These are phyloP conservation scores for Onygenales sp. DNA, from an alignment of 2,329 filamentous ascomycete genomes.

Conservation along the genomic window DNA sequence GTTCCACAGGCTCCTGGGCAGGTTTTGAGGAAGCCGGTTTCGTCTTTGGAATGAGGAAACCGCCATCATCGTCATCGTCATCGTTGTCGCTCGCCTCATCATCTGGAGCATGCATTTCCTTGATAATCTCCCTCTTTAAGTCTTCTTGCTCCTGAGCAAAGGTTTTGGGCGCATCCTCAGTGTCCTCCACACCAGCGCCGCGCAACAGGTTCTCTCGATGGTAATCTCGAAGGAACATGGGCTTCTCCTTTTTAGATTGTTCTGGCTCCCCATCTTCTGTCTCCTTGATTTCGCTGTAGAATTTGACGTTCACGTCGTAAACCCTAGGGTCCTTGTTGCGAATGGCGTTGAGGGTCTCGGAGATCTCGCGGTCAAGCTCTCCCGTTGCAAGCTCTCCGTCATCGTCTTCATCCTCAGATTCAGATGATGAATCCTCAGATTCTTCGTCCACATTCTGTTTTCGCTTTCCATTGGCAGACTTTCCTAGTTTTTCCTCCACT, in stretches of 20 bases:
- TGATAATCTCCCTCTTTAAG: slow-evolving; percentile 66
- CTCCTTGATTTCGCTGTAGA: slow-evolving; percentile 61
- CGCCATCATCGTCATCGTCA: slow-evolving; percentile 54
- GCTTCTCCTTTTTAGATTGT: slow-evolving; percentile 61
- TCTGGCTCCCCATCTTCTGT: slow-evolving; percentile 27
- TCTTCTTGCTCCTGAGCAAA: slow-evolving; percentile 84
- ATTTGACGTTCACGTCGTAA: slow-evolving; percentile 70
- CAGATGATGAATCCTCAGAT: slow-evolving; percentile 57
- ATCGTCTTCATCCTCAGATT: slow-evolving; percentile 77
- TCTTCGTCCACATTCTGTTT: slow-evolving; percentile 33
- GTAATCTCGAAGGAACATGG: slow-evolving; percentile 80
- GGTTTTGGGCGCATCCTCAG: slow-evolving; percentile 49
- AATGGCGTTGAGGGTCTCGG: slow-evolving; percentile 77
- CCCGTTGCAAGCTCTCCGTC: slow-evolving; percentile 78
- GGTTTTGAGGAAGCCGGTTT: slow-evolving; percentile 22
- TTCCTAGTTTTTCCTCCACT: slow-evolving; percentile 85
- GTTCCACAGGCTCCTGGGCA: slow-evolving; percentile 42
- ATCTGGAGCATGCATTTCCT: slow-evolving; percentile 64
- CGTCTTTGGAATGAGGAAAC: slow-evolving; percentile 67
- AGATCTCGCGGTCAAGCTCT: slow-evolving; percentile 76
- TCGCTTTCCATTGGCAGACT: slow-evolving; percentile 30
- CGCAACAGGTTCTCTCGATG: slow-evolving; percentile 81
- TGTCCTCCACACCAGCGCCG: slow-evolving; percentile 53
- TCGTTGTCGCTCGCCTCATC: slow-evolving; percentile 35
- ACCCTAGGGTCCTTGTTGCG: slow-evolving; percentile 83